Conservation (phyloP, 495 filamentous ascomycete genomes). For the Aspergillus baeticus region DNA sequence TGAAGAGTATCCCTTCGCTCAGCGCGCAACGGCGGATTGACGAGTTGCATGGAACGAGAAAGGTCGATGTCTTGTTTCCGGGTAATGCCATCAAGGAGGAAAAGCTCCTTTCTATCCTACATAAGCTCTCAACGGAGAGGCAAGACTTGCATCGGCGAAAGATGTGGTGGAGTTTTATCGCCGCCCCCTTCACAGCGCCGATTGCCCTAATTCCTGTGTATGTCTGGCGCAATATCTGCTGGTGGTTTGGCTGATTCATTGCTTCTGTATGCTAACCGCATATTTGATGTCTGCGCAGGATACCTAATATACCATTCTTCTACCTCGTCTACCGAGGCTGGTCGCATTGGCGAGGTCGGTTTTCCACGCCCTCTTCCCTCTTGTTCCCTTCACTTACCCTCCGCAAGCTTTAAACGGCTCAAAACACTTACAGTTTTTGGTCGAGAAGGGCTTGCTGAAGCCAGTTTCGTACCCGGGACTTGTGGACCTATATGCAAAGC, state of each 20-base stretch:
- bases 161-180: constrained; percentile 76
- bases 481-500: constrained; percentile 68
- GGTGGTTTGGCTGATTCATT: neutral
- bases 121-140: constrained; percentile 69
- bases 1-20: constrained; percentile 90
- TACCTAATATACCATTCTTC: constrained; percentile 98
- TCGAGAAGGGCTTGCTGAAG: constrained; percentile 66
- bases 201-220: constrained; percentile 83
- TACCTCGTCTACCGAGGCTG: constrained; percentile 82
- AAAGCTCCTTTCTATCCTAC: constrained; percentile 59
- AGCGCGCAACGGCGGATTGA: constrained; percentile 62
- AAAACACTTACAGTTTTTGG: constrained; percentile 77
- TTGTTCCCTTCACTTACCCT: neutral
- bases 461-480: constrained; percentile 61
- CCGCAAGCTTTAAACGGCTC: constrained; percentile 71
- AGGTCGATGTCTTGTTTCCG: constrained; percentile 78
- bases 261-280: constrained; percentile 11
- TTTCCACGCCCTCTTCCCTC: neutral
- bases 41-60: constrained; percentile 60
- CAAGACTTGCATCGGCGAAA: constrained; percentile 72
- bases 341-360: constrained; percentile 65
- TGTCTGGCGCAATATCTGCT: constrained; percentile 25
- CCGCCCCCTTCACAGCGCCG: constrained; percentile 81
- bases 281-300: constrained; percentile 30
- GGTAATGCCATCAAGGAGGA: constrained; percentile 61